Evolutionary conservation across 164 flowering plant species (phyloP).

Genomic region (Nymphaea colorata): DNA sequence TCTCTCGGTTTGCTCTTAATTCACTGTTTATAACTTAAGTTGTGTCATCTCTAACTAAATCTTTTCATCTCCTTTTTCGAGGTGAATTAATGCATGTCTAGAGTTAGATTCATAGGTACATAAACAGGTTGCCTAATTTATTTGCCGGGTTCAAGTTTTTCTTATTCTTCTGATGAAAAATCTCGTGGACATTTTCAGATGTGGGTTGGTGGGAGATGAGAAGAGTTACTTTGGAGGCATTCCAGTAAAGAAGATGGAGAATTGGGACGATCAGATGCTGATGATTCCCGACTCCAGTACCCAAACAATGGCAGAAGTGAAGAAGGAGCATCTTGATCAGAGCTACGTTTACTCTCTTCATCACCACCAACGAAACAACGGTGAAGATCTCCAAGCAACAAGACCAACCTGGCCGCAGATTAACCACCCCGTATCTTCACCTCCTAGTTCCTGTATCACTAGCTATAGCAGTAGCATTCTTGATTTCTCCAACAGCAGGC

Average conservation of each 20-base stretch:
- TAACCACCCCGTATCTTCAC: conserved; percentile 22
- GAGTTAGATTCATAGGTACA: too few species aligned
- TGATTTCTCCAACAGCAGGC: conserved; percentile 46
- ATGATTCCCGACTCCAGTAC: conserved; percentile 17
- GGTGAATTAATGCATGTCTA: too few species aligned
- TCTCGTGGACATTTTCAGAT: conserved; percentile 22
- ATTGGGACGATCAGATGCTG: conserved; percentile 51
- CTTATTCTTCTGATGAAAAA: neutral
- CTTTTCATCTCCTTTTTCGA: too few species aligned
- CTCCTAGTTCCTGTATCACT: conserved; percentile 51
- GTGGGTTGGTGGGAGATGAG: conserved; percentile 49
- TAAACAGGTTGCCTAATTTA: too few species aligned
- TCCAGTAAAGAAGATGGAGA: conserved; percentile 41
- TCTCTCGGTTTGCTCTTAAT: neutral
- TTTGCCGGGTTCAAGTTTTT: too few species aligned
- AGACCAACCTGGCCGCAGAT: conserved; percentile 33
- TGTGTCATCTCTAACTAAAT: too few species aligned
- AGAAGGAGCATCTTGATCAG: conserved; percentile 38
- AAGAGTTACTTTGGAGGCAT: conserved; percentile 22
- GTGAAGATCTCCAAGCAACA: conserved; percentile 29
- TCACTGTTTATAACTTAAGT: too few species aligned
- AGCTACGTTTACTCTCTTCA: conserved; percentile 19
- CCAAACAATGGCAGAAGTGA: conserved; percentile 27
- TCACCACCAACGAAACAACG: neutral
- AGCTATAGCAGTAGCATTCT: conserved; percentile 47